Percentiles rank a stretch among this genome's conserved stretches.
Conservation (phyloP, 495 filamentous ascomycete genomes). For the Penicillium subrubescens region DNA sequence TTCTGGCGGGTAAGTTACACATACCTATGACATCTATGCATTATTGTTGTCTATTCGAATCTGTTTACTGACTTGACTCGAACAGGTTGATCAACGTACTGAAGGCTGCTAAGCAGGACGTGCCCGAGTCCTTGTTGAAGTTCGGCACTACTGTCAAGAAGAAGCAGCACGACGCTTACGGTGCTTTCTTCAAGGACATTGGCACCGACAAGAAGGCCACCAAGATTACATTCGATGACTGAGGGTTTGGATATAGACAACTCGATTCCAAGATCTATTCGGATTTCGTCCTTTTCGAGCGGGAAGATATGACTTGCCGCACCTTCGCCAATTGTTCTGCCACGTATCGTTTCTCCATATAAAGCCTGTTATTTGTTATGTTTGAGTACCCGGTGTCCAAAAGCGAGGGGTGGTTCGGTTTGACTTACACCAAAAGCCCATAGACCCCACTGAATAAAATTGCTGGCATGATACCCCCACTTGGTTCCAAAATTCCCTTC, state of each 20-base stretch:
- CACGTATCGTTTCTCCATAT: conserved; percentile 62
- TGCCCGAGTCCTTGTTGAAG: conserved; percentile 85
- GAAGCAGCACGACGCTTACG: conserved; percentile 91
- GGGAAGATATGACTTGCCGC: conserved; percentile 27
- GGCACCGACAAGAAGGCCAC: conserved; percentile 78
- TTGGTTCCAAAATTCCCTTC: conserved; percentile 17
- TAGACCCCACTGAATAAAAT: conserved; percentile 56
- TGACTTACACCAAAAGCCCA: conserved; percentile 61
- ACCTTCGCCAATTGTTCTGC: conserved; percentile 48
- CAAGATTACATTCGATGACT: conserved; percentile 91
- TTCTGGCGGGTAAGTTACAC: conserved; percentile 71
- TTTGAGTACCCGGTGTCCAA: not conserved
- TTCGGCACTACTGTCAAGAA: conserved; percentile 99
- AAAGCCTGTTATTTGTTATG: conserved; percentile 46
- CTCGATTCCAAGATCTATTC: conserved; percentile 21
- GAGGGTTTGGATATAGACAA: conserved; percentile 7
- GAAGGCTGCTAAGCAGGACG: conserved; percentile 81
- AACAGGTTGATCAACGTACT: conserved; percentile 83
- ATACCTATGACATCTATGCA: not conserved
- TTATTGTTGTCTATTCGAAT: not conserved
- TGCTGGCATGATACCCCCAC: conserved; percentile 51
- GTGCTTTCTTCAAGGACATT: conserved; percentile 84
- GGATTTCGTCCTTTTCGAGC: conserved; percentile 21
- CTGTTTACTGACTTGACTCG: conserved; percentile 16
- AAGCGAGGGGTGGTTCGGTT: not conserved